A percentile compares a stretch with the other conserved stretches of the same genome.
These are phyloP conservation scores for Mucor indicus DNA, from an alignment of 371 early-diverging fungal species.

Conservation along the genomic window DNA sequence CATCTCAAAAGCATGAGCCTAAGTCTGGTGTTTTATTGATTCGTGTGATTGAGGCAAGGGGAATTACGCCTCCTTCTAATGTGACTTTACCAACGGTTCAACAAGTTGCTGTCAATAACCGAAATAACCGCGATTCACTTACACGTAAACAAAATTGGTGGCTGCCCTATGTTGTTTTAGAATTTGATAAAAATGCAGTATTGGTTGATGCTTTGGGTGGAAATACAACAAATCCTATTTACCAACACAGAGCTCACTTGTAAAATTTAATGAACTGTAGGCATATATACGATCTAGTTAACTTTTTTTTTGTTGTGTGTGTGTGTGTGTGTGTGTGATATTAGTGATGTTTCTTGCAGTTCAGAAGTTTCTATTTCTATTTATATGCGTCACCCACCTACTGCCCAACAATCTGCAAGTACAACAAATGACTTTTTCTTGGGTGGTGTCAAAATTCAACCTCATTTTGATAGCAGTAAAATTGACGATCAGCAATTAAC, in stretches of 20 bases:
- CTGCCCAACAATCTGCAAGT: constrained; percentile 27
- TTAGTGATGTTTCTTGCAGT: constrained; percentile 87
- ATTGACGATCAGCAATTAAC: constrained; percentile 29
- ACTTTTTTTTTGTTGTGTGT: background rate
- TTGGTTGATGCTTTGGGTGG: constrained; percentile 79
- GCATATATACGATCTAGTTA: background rate
- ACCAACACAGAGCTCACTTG: constrained; percentile 88
- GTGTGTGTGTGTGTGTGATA: too few relatives aligned
- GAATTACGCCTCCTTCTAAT: constrained; percentile 61
- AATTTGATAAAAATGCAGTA: constrained; percentile 93
- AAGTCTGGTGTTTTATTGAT: constrained; percentile 72
- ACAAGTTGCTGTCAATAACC: constrained; percentile 15
- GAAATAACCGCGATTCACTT: constrained; percentile 62
- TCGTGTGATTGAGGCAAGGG: constrained; percentile 79
- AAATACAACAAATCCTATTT: constrained; percentile 70
- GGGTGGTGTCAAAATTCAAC: constrained; percentile 65
- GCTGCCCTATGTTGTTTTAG: constrained; percentile 85
- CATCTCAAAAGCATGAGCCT: constrained; percentile 25
- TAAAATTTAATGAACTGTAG: constrained; percentile 37
- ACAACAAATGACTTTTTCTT: constrained; percentile 63
- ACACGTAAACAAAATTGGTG: constrained; percentile 73
- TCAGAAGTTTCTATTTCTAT: constrained; percentile 82
- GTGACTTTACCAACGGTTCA: constrained; percentile 42
- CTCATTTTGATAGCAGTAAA: constrained; percentile 59
- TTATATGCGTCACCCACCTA: constrained; percentile 70